Evolutionary conservation across 2,329 filamentous ascomycete species (phyloP).

Genomic region (Aureobasidium pullulans): DNA sequence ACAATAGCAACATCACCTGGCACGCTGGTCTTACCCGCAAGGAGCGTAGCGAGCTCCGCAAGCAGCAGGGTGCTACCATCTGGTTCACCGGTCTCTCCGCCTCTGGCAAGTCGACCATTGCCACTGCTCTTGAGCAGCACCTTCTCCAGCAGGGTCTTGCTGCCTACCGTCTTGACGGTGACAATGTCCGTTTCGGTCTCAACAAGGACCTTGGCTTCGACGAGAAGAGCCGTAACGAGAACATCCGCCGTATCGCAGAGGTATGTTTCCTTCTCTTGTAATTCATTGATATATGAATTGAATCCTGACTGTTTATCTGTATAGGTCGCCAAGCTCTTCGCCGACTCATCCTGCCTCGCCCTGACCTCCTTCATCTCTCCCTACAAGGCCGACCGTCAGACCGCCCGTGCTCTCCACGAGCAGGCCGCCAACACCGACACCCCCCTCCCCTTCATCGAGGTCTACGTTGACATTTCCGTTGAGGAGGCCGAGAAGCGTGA

Average conservation of each 20-base stretch:
- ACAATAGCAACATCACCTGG: constrained; percentile 77
- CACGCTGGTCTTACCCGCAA: constrained; percentile 71
- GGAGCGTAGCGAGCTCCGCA: constrained; percentile 67
- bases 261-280: constrained; percentile 20
- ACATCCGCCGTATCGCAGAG: constrained; percentile 93
- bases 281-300: too few species aligned
- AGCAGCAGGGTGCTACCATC: constrained; percentile 86
- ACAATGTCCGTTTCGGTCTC: constrained; percentile 96
- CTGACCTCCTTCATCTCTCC: constrained; percentile 97
- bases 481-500: constrained; percentile 91
- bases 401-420: constrained; percentile 73
- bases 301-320: background rate
- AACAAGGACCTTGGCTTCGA: constrained; percentile 97
- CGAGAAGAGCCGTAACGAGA: constrained; percentile 90
- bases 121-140: constrained; percentile 93
- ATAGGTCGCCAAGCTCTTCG: constrained; percentile 88
- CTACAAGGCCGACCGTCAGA: constrained; percentile 76
- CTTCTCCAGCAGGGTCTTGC: constrained; percentile 75
- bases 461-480: constrained; percentile 85
- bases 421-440: constrained; percentile 48
- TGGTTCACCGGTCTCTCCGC: constrained; percentile 97
- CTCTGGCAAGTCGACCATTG: constrained; percentile 94
- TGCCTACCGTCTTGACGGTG: constrained; percentile 91
- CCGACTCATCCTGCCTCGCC: constrained; percentile 77
- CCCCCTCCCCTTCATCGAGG: constrained; percentile 81